These are phyloP conservation scores for Zea luxurians DNA, from an alignment of 176 grass and related monocot species.

Conservation along the genomic window DNA sequence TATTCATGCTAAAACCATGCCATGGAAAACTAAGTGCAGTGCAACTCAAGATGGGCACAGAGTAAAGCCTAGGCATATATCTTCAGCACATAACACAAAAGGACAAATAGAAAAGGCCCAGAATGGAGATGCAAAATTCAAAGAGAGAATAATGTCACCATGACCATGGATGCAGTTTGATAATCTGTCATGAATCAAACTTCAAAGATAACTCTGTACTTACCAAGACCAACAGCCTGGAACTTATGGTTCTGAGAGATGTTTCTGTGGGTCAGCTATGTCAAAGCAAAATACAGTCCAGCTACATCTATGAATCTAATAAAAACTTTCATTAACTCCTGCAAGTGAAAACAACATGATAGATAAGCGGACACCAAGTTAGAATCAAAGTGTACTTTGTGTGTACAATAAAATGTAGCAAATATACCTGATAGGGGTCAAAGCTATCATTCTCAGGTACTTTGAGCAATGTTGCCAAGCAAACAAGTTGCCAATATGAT, in stretches of 20 bases:
- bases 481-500: slow-evolving; percentile 74
- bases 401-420: neutral
- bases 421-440: slow-evolving; percentile 87
- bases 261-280: slow-evolving; percentile 96
- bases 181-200: slow-evolving; percentile 4
- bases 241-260: slow-evolving; percentile 99
- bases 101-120: too few relatives aligned
- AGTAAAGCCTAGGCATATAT: too few relatives aligned
- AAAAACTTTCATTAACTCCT: too few relatives aligned
- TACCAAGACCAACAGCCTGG: slow-evolving; percentile 98
- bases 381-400: slow-evolving; percentile 16
- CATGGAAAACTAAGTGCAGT: too few relatives aligned
- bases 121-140: too few relatives aligned
- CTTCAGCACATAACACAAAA: too few relatives aligned
- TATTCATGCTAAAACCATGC: too few relatives aligned
- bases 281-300: slow-evolving; percentile 97
- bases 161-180: slow-evolving; percentile 9
- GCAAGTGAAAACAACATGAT: too few relatives aligned
- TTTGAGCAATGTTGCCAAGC: slow-evolving; percentile 93
- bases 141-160: too few relatives aligned
- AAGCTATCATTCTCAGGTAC: slow-evolving; percentile 96
- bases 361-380: too few relatives aligned
- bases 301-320: slow-evolving; percentile 96
- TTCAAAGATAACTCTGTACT: slow-evolving; percentile 30
- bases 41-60: too few relatives aligned